These are phyloP conservation scores for Pythium plurisporium DNA, from an alignment of 352 stramenopile genomes.

Conservation along the genomic window DNA sequence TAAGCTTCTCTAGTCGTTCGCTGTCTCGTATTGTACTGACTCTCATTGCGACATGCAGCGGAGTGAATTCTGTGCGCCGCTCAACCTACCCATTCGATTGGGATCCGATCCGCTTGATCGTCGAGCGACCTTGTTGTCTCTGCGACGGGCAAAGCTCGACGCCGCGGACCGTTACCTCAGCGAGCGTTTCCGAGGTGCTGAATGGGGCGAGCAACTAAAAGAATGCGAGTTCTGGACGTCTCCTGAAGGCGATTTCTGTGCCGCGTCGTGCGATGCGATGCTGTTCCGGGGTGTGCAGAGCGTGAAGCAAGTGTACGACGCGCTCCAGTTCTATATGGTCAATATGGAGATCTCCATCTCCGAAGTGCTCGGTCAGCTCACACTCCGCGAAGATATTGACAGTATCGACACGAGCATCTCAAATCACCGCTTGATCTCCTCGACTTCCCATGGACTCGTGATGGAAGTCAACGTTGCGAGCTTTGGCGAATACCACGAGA, in stretches of 20 bases:
- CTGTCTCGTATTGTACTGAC: too few relatives aligned
- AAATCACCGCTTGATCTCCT: constrained; percentile 41
- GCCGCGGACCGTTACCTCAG: background rate
- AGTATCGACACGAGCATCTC: constrained; percentile 24
- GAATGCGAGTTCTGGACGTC: too few relatives aligned
- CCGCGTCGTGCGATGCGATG: constrained; percentile 30
- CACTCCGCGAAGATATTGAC: constrained; percentile 47
- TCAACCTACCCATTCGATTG: background rate
- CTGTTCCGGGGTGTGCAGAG: constrained; percentile 36
- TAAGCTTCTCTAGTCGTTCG: too few relatives aligned
- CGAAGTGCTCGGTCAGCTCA: constrained; percentile 40
- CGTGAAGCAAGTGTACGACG: constrained; percentile 50
- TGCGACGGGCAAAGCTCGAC: background rate
- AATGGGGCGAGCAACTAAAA: too few relatives aligned
- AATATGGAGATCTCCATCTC: constrained; percentile 61
- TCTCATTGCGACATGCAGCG: background rate
- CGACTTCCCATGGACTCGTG: constrained; percentile 15
- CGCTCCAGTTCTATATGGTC: constrained; percentile 34
- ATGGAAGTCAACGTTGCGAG: constrained; percentile 17
- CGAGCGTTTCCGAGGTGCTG: background rate
- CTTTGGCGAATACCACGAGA: constrained; percentile 27
- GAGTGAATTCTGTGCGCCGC: background rate
- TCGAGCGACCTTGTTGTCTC: background rate
- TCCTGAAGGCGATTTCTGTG: constrained; percentile 3
- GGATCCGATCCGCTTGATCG: background rate